A percentile compares a stretch with the other conserved stretches of the same genome.
Evolutionary conservation across 225 moss, liverwort and hornwort genomes (phyloP).

Genomic region (Polytrichum formosum): DNA sequence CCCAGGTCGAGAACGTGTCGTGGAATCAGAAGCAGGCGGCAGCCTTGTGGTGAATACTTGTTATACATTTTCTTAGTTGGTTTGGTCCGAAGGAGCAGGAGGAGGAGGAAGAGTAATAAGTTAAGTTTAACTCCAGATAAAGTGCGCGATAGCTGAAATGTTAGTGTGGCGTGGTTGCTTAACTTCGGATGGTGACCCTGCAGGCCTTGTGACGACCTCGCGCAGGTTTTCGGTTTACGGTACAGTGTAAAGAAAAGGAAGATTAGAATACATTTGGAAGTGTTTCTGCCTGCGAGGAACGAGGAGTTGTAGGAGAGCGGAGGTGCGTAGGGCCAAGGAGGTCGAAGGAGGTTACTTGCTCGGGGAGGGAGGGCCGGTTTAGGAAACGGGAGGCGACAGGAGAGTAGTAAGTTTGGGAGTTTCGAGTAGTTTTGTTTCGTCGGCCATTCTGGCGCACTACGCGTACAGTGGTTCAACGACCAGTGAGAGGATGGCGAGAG

Average conservation of each 20-base stretch:
- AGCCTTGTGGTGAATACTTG: no score
- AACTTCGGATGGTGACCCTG: slow-evolving; percentile 3
- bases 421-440: background rate
- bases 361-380: no score
- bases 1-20: no score
- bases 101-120: no score
- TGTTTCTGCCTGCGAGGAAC: background rate
- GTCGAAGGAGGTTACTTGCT: no score
- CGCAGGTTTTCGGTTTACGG: background rate
- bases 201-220: background rate
- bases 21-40: no score
- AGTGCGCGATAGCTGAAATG: slow-evolving; percentile 2
- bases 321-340: background rate
- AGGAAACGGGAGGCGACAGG: background rate
- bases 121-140: no score
- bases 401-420: background rate
- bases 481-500: slow-evolving; percentile 53
- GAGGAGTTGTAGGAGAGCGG: background rate
- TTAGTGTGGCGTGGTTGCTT: slow-evolving; percentile 2
- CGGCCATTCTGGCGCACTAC: slow-evolving; percentile 35
- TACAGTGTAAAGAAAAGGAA: background rate
- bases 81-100: no score
- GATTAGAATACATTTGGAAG: background rate
- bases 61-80: no score
- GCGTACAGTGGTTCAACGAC: slow-evolving; percentile 30